phyloP scores from a whole-genome alignment of 768 basidiomycete genomes.

The Trametes cinnabarina region DNA sequence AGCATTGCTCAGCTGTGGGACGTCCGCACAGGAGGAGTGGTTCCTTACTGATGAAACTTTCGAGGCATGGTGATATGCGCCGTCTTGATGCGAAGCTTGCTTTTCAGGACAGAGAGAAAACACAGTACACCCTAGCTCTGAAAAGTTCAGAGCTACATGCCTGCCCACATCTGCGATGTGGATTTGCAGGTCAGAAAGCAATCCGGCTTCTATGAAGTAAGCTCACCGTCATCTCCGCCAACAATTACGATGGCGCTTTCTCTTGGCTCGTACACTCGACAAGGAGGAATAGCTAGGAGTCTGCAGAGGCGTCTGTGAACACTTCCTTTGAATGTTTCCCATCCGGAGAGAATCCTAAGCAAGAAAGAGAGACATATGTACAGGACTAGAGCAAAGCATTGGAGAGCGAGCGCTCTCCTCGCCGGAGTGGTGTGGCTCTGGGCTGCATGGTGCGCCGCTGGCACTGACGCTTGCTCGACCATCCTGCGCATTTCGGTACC shows the following conservation, averaged over 20 bases:
- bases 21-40: background rate
- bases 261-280: slow-evolving; percentile 24
- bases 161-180: slow-evolving; percentile 30
- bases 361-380: slow-evolving; percentile 12
- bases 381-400: slow-evolving; percentile 9
- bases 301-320: slow-evolving; percentile 18
- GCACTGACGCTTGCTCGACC: background rate
- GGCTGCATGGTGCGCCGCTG: background rate
- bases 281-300: slow-evolving; percentile 19
- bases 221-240: slow-evolving; percentile 29
- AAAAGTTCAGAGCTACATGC: slow-evolving; percentile 30
- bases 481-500: background rate
- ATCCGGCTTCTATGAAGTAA: slow-evolving; percentile 8
- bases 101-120: slow-evolving; percentile 30
- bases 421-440: background rate
- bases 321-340: slow-evolving; percentile 11
- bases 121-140: slow-evolving; percentile 35
- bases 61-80: slow-evolving; percentile 9
- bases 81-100: background rate
- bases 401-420: background rate
- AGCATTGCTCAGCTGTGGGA: background rate
- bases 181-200: slow-evolving; percentile 6
- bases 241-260: slow-evolving; percentile 32
- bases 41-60: slow-evolving; percentile 29
- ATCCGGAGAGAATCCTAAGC: slow-evolving; percentile 13